Evolutionary conservation across 192 early-diverging fungal genomes (phyloP), one percentile per base, ranked within the genome.

Genomic region (Lunasporangiospora selenospora): DNA sequence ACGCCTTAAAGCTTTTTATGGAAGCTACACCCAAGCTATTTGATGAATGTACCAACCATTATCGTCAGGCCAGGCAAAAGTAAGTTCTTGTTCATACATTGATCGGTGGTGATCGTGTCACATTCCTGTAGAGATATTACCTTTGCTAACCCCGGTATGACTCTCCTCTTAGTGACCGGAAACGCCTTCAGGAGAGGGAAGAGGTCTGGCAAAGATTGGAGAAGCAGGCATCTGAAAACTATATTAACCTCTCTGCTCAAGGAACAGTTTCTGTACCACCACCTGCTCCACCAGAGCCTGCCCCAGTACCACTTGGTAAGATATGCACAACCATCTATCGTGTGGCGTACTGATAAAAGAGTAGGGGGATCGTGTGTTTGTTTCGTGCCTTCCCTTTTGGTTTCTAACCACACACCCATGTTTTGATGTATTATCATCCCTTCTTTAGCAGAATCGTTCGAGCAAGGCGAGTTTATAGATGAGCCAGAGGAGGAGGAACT

Each of bases 1-100:
- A 95, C 63, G 95, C 97, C 6, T 81, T 99, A 44, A 98, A 98
- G 59, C 85, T 97, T 52, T 96, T 98, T 77, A 97, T 98, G 88
- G 94, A 97, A 45, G 93, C 95, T 39, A 91, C 91, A 80, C 95
- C 96, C 32, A 89, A 90, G 52, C 76, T 99, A 45, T 99, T 98
- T 87, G 96, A 99, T 75, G 88, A 95, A 59, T 99, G 95, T 79
- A 89, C 95, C 11, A 85, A 89, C 57, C 89, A 98, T 58, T 98
- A 92, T 86, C 96, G 95, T 75, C 88, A 89, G 39, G 88, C 88
- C 58, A 89, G 94, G 21, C 91, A 96, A 80, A 67, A 85, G 93
- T 95, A 82, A 67, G 87, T 80, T 47, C 21, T 32, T 30, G 30
- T 31, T 49, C 18, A 16, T 33, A 18, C 32, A 30, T 15, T 58